Percentiles rank a stretch among this genome's conserved stretches.
These are phyloP conservation scores for Thalia dealbata DNA, from an alignment of 176 grass and related monocot genomes.

Conservation along the genomic window DNA sequence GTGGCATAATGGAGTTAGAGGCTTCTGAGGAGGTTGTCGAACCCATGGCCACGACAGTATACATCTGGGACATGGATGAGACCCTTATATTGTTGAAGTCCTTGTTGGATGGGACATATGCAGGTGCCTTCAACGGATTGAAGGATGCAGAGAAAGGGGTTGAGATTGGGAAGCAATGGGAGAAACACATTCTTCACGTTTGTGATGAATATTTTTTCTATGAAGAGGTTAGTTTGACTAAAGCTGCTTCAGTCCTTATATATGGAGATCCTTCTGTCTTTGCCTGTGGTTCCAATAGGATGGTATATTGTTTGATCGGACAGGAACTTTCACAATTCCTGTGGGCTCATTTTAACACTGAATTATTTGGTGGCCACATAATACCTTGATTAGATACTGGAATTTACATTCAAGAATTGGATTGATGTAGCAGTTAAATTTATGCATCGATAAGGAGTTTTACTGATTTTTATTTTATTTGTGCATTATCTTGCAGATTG, in stretches of 20 bases:
- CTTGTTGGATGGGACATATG: conserved; percentile 68
- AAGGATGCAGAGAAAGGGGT: conserved; percentile 51
- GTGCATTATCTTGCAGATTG: conserved; percentile 41
- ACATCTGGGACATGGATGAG: conserved; percentile 97
- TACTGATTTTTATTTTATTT: conserved; percentile 6
- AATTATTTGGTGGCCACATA: background rate
- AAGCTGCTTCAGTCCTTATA: background rate
- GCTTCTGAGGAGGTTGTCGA: background rate
- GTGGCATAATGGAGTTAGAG: background rate
- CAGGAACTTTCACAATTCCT: background rate
- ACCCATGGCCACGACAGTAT: conserved; percentile 33
- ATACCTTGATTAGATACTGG: too few relatives aligned
- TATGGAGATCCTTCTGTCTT: background rate
- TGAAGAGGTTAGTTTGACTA: conserved; percentile 54
- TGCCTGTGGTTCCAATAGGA: background rate
- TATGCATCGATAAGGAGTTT: background rate
- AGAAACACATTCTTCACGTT: conserved; percentile 70
- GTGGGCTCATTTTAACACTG: too few relatives aligned
- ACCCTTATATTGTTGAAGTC: conserved; percentile 91
- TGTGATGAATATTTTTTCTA: conserved; percentile 82
- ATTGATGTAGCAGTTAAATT: too few relatives aligned
- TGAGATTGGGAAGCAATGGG: conserved; percentile 78
- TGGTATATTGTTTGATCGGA: background rate
- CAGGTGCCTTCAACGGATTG: conserved; percentile 46
- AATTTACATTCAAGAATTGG: too few relatives aligned